Evolutionary conservation across 768 basidiomycete species (phyloP).

Genomic region (Rhodotorula babjevae): DNA sequence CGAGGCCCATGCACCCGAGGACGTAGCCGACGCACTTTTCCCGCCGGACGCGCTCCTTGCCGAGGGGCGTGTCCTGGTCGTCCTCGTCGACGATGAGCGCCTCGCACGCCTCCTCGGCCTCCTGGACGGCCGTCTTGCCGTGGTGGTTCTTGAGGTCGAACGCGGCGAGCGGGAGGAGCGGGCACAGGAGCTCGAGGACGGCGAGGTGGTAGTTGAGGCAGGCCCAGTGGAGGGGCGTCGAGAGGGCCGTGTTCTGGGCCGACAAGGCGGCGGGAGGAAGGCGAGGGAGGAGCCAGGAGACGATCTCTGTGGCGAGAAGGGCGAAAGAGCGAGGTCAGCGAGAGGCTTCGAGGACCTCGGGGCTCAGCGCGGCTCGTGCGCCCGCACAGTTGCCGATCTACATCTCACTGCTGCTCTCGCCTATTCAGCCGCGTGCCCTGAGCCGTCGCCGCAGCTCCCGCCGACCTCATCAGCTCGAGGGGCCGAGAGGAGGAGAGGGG

Average conservation of each 20-base stretch:
- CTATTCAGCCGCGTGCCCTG: too few species aligned
- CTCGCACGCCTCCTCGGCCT: constrained; percentile 38
- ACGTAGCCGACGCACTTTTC: constrained; percentile 35
- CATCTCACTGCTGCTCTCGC: too few species aligned
- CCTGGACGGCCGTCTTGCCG: constrained; percentile 37
- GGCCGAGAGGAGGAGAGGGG: too few species aligned
- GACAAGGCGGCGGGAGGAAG: constrained; percentile 22
- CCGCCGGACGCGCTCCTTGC: constrained; percentile 30
- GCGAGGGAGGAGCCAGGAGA: constrained; percentile 24
- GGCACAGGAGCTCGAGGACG: constrained; percentile 31
- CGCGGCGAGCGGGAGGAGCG: constrained; percentile 24
- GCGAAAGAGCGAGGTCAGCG: not conserved
- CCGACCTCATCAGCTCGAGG: not conserved
- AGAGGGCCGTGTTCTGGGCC: constrained; percentile 26
- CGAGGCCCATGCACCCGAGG: constrained; percentile 36
- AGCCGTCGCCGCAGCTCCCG: not conserved
- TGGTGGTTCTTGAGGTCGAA: constrained; percentile 27
- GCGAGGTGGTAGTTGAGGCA: constrained; percentile 39
- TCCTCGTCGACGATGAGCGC: constrained; percentile 16
- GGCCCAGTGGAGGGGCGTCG: constrained; percentile 38
- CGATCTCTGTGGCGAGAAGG: constrained; percentile 22
- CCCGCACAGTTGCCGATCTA: not conserved
- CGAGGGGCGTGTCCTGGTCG: constrained; percentile 19
- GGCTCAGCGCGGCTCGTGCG: too few species aligned
- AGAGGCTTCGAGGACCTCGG: too few species aligned